A percentile compares a stretch with the other conserved stretches of the same genome.
Evolutionary conservation across 345 rosid species (phyloP).

Genomic region (Streptanthus diversifolius): DNA sequence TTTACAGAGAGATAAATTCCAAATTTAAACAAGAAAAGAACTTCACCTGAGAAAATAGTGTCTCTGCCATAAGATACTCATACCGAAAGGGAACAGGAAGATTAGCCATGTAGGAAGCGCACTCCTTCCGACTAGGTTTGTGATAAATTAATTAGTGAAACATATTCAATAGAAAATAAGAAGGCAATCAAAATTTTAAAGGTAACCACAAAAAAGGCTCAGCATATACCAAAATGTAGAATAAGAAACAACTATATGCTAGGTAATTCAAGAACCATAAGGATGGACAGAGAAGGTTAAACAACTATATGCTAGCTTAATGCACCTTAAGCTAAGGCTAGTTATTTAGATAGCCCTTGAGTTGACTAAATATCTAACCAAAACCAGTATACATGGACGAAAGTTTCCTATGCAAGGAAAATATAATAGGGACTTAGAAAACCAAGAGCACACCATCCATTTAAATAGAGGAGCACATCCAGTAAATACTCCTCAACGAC

Average conservation of each 20-base stretch:
- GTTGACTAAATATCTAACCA: constrained; percentile 14
- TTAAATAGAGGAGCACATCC: constrained; percentile 89
- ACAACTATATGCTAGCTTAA: too few species aligned
- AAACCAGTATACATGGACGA: neutral
- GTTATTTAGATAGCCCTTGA: neutral
- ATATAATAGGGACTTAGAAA: neutral
- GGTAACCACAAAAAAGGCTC: neutral
- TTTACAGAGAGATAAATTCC: neutral
- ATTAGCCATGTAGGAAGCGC: constrained; percentile 89
- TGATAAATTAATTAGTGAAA: constrained; percentile 54
- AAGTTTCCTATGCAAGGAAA: neutral
- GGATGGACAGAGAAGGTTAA: neutral
- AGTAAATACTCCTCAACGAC: constrained; percentile 88
- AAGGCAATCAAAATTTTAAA: neutral
- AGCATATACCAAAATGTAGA: neutral
- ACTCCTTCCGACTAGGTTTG: constrained; percentile 99
- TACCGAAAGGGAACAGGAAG: constrained; percentile 96
- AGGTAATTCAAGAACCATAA: neutral
- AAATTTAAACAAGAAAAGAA: constrained; percentile 9
- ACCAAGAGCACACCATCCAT: constrained; percentile 67
- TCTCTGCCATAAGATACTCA: constrained; percentile 98
- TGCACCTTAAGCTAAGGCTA: neutral
- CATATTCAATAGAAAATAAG: constrained; percentile 28
- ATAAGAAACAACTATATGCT: constrained; percentile 1
- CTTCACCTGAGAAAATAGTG: constrained; percentile 90